phyloP scores from a whole-genome alignment of 495 filamentous ascomycete genomes.

The Hypoxylon subgilvum region DNA sequence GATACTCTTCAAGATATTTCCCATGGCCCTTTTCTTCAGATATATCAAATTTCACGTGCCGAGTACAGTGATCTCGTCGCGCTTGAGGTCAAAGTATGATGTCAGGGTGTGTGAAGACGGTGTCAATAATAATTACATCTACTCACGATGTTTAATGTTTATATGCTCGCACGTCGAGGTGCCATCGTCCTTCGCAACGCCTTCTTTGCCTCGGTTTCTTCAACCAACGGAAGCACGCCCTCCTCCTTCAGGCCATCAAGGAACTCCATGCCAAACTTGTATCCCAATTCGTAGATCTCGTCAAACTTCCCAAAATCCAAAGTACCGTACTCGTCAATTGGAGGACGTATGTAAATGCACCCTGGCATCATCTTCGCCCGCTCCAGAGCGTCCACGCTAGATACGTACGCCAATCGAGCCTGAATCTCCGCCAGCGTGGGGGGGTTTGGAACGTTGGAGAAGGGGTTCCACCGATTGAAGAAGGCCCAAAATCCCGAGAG shows the following conservation, averaged over 20 bases:
- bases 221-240: conserved; percentile 70
- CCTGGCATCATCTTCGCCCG: conserved; percentile 85
- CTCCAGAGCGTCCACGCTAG: conserved; percentile 89
- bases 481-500: conserved; percentile 95
- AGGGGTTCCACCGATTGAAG: conserved; percentile 95
- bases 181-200: conserved; percentile 91
- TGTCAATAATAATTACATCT: conserved; percentile 1
- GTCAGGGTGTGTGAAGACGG: not conserved
- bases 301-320: conserved; percentile 97
- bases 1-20: not conserved
- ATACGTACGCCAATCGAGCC: conserved; percentile 91
- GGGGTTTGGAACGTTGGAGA: conserved; percentile 83
- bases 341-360: conserved; percentile 93
- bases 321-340: conserved; percentile 90
- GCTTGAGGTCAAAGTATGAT: not conserved
- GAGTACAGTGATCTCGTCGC: not conserved
- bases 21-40: not conserved
- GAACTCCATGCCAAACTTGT: conserved; percentile 80
- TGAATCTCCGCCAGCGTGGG: conserved; percentile 97
- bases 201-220: conserved; percentile 85
- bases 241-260: conserved; percentile 74
- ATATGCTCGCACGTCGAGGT: conserved; percentile 90
- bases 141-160: conserved; percentile 6
- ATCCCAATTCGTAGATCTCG: conserved; percentile 91
- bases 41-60: not conserved